phyloP scores from a whole-genome alignment of 2,329 filamentous ascomycete species.

The Fusarium sororula region DNA sequence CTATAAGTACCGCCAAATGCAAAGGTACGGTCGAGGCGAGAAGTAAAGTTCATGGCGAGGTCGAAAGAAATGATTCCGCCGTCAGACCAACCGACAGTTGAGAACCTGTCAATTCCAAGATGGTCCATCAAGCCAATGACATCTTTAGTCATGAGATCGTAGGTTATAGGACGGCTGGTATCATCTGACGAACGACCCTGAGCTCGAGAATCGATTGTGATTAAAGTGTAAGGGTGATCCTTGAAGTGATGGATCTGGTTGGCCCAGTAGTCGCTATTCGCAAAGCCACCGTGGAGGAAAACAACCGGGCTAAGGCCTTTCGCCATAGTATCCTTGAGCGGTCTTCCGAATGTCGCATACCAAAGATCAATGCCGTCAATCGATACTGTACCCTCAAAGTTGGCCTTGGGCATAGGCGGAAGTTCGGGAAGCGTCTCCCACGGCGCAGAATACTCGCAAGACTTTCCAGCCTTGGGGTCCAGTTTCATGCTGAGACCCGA shows the following conservation, averaged over 20 bases:
- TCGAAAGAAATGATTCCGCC: background rate
- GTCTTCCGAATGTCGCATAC: background rate
- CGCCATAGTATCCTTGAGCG: background rate
- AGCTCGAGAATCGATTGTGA: background rate
- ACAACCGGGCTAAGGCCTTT: background rate
- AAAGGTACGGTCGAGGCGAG: background rate
- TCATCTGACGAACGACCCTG: background rate
- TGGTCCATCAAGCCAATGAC: background rate
- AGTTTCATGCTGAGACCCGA: background rate
- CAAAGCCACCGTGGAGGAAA: background rate
- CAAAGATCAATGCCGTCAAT: background rate
- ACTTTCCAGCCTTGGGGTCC: background rate
- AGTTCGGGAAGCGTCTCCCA: background rate
- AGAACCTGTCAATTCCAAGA: background rate
- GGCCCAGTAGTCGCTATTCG: background rate
- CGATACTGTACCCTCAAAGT: background rate
- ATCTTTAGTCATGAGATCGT: background rate
- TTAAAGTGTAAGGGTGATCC: background rate
- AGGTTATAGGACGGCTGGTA: background rate
- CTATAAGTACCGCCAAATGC: background rate
- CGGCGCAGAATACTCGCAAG: background rate
- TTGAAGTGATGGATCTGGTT: background rate
- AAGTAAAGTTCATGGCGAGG: background rate
- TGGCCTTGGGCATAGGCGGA: background rate
- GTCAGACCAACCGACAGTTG: background rate